phyloP scores from a whole-genome alignment of 1,284 basidiomycete genomes.

The Phellinidium pouzarii region DNA sequence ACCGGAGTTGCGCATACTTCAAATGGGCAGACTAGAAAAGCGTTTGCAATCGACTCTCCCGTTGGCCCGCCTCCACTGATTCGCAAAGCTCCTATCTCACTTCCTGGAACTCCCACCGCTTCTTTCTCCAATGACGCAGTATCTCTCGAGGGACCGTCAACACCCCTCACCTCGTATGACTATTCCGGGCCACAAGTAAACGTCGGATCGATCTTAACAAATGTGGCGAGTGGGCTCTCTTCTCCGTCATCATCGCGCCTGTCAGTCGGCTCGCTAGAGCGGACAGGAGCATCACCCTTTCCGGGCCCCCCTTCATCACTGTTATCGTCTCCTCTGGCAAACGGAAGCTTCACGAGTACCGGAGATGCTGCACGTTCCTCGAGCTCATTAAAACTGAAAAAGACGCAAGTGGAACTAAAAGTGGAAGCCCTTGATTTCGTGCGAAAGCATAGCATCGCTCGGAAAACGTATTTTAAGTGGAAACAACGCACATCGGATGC shows the following conservation, averaged over 20 bases:
- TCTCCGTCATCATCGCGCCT: neutral
- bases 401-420: neutral
- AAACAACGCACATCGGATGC: slow-evolving; percentile 35
- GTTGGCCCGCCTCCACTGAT: slow-evolving; percentile 14
- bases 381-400: neutral
- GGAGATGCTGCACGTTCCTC: neutral
- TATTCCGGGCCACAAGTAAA: slow-evolving; percentile 3
- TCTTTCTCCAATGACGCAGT: slow-evolving; percentile 10
- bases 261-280: neutral
- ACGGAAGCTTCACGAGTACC: neutral
- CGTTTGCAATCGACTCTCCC: slow-evolving; percentile 14
- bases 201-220: slow-evolving; percentile 1
- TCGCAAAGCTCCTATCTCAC: slow-evolving; percentile 15
- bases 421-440: slow-evolving; percentile 34
- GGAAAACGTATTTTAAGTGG: slow-evolving; percentile 38
- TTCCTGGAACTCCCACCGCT: slow-evolving; percentile 17
- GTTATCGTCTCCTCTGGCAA: neutral
- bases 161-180: slow-evolving; percentile 12
- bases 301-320: neutral
- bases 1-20: neutral
- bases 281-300: neutral
- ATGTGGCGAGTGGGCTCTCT: neutral
- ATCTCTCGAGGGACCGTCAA: slow-evolving; percentile 10
- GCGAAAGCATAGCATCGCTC: slow-evolving; percentile 27
- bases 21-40: slow-evolving; percentile 1